Evolutionary conservation across 2,329 filamentous ascomycete genomes (phyloP), one percentile per base, ranked within the genome.

Genomic region (Neofusicoccum laricinum): DNA sequence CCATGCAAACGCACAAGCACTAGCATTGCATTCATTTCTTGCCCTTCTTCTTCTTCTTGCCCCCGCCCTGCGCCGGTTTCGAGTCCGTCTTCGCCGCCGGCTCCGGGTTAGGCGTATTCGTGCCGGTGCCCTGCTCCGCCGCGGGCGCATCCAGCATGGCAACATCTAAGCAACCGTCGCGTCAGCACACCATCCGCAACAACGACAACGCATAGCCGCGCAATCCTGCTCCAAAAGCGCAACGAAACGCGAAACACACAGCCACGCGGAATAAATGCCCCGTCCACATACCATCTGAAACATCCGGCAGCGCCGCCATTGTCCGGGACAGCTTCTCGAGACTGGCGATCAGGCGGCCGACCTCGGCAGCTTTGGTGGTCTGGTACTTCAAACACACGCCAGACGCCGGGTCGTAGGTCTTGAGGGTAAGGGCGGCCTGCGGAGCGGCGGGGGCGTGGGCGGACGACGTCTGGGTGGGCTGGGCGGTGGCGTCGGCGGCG

Each of bases 351-450:
- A 99, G 79, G 32, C 95, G 84, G 25, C 90, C 89, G 10, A 99
- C 93, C 79, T 98, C 94, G 19, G 92, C 91, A 19, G 90, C 92
- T 79, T 97, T 96, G 74, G 89, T 90, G 40, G 95, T 99, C 75
- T 87, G 85, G 82, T 97, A 98, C 80, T 97, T 96, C 67, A 99
- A 84, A 66, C 89, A 89, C 65, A 89, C 88, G 72, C 95, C 95
- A 63, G 88, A 90, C 46, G 81, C 81, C 0, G 95, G 90, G 76
- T 97, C 92, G 80, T 88, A 98, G 4, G 95, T 95, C 81, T 96
- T 98, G 66, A 99, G 81, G 3, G 88, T 89, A 59, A 99, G 88
- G 63, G 84, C 86, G 68, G 90, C 93, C 85, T 84, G 4, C 63
- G 84, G 82, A 4, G 78, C 64, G 51, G 75, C 67, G 51, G 71